Percentiles rank a stretch among this genome's conserved stretches.
Evolutionary conservation across 768 basidiomycete genomes (phyloP).

Genomic region (Calvatia gigantea): DNA sequence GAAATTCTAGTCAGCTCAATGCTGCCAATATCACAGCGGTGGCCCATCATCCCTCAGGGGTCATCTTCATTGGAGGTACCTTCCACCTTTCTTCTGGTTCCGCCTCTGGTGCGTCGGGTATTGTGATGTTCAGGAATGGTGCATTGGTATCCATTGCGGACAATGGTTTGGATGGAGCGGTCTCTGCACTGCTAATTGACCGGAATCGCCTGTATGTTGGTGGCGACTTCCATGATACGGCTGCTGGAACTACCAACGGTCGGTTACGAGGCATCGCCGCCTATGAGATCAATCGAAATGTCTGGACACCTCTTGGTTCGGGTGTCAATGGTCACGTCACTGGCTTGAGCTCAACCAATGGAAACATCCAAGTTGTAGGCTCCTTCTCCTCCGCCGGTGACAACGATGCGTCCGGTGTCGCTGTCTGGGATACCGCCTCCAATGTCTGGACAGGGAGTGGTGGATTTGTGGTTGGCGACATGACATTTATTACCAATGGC

Average conservation of each 20-base stretch:
- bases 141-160: constrained; percentile 48
- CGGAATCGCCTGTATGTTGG: constrained; percentile 76
- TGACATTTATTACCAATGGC: constrained; percentile 68
- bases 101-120: constrained; percentile 60
- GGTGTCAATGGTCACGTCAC: constrained; percentile 80
- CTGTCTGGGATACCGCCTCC: constrained; percentile 63
- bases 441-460: constrained; percentile 70
- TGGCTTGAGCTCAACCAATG: constrained; percentile 46
- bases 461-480: constrained; percentile 68
- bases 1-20: constrained; percentile 36
- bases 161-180: constrained; percentile 77
- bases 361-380: constrained; percentile 64
- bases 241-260: constrained; percentile 46
- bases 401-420: constrained; percentile 53
- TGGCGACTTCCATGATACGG: constrained; percentile 80
- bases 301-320: constrained; percentile 67
- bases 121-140: constrained; percentile 67
- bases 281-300: constrained; percentile 62
- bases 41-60: constrained; percentile 62
- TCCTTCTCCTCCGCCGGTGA: constrained; percentile 59
- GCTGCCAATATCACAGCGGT: constrained; percentile 48
- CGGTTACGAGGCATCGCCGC: constrained; percentile 58
- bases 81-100: constrained; percentile 61
- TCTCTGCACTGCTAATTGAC: constrained; percentile 61
- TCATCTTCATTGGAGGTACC: constrained; percentile 71